Base-by-base conservation (phyloP, 2,329 filamentous ascomycete genomes). In the Paecilomyces formosus region DNA sequence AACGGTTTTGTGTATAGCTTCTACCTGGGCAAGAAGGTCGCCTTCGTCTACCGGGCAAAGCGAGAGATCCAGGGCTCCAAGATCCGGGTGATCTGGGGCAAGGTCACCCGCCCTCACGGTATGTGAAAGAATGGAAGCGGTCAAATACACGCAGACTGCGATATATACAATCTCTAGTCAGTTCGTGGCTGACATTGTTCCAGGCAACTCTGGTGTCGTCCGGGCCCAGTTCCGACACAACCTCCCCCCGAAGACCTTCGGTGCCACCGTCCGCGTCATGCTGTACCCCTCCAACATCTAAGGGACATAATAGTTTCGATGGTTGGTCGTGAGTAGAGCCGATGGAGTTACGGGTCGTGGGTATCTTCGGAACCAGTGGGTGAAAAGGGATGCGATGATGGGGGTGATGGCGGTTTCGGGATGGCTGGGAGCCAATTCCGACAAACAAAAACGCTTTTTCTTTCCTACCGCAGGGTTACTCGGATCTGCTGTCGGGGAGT, bases 1-100 rank as follows among this genome's bases (percentile, higher is more conserved):
- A 69, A 62, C 62, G 59, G 56, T 57, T 57, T 58, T 55, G 45
- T 55, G 52, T 59, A 60, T 64, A 81, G 78, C 82, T 97, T 97
- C 89, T 99, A 99, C 85, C 84, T 91, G 69, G 94, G 94, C 82
- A 99, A 99, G 89, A 92, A 92, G 84, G 87, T 97, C 78, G 94
- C 94, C 78, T 99, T 92, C 81, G 92, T 99, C 81, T 99, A 97
- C 87, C 91, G 92, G 77, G 93, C 88, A 72, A 88, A 90, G 81
- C 92, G 88, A 82, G 91, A 96, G 85, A 85, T 96, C 76, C 90
- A 93, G 74, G 94, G 94, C 78, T 93, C 92, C 79, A 97, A 97
- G 88, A 95, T 97, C 82, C 88, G 93, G 76, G 89, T 97, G 72
- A 97, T 97, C 84, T 97, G 92, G 92, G 93, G 93, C 84, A 97